These are phyloP conservation scores for Xylaria polymorpha DNA, from an alignment of 2,329 filamentous ascomycete species.

Conservation along the genomic window DNA sequence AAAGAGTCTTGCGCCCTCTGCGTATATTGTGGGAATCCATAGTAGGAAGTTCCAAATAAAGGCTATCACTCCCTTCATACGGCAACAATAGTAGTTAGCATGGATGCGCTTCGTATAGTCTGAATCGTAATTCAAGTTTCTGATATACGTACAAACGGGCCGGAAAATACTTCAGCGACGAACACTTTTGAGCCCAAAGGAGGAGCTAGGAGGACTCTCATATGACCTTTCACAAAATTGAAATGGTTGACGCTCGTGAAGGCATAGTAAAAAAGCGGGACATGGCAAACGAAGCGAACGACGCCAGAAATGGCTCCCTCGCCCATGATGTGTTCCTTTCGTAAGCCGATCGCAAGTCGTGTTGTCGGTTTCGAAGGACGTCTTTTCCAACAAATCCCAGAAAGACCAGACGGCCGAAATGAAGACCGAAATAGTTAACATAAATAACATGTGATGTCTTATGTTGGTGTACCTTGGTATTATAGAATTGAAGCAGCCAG, in stretches of 20 bases:
- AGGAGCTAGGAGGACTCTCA: slow-evolving; percentile 16
- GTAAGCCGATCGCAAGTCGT: background rate
- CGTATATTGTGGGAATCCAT: slow-evolving; percentile 12
- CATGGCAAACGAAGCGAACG: slow-evolving; percentile 24
- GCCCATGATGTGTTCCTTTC: slow-evolving; percentile 5
- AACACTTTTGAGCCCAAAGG: slow-evolving; percentile 12
- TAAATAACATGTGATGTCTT: background rate
- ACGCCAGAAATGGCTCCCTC: slow-evolving; percentile 9
- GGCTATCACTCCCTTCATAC: slow-evolving; percentile 8
- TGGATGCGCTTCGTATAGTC: background rate
- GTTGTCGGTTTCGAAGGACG: background rate
- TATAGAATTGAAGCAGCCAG: background rate
- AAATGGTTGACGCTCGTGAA: slow-evolving; percentile 2
- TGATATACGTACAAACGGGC: slow-evolving; percentile 21
- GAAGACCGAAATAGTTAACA: background rate
- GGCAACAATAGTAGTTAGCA: background rate
- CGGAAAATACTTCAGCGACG: slow-evolving; percentile 20
- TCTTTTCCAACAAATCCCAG: background rate
- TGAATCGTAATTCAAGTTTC: background rate
- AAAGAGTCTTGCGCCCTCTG: background rate
- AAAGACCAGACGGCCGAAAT: background rate
- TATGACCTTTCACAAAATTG: slow-evolving; percentile 11
- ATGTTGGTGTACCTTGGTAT: background rate
- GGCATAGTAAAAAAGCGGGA: slow-evolving; percentile 20
- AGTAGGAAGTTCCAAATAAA: slow-evolving; percentile 27